These are phyloP conservation scores for Monilinia fructigena DNA, from an alignment of 2,329 filamentous ascomycete genomes.

Conservation along the genomic window DNA sequence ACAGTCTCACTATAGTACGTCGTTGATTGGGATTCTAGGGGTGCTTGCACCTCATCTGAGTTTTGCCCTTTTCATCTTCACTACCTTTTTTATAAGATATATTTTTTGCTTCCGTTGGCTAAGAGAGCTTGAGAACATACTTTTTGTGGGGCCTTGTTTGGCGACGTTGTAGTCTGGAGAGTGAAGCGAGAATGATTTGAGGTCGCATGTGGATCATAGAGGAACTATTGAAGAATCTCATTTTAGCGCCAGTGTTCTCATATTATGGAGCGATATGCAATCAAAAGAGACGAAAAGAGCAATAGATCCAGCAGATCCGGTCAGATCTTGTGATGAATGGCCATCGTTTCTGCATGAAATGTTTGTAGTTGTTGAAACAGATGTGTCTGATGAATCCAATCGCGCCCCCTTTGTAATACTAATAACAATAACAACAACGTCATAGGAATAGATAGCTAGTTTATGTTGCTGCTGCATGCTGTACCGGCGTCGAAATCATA, in stretches of 20 bases:
- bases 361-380: no score
- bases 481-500: no score
- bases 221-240: background rate
- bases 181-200: background rate
- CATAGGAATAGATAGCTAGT: no score
- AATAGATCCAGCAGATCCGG: no score
- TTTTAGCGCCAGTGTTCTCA: background rate
- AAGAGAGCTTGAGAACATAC: background rate
- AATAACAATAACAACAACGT: no score
- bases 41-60: background rate
- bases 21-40: background rate
- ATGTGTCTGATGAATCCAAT: no score
- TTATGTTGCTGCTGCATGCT: background rate
- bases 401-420: no score
- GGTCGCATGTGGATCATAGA: background rate
- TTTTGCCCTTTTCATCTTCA: background rate
- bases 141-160: constrained; percentile 5
- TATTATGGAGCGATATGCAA: no score
- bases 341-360: no score
- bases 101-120: background rate
- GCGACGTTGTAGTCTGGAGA: background rate
- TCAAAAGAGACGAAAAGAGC: no score
- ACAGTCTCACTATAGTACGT: background rate
- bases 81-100: background rate
- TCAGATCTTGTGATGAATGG: no score